Evolutionary conservation across 2,329 filamentous ascomycete genomes (phyloP), one percentile per base, ranked within the genome.

Genomic region (Fusarium staphyleae): DNA sequence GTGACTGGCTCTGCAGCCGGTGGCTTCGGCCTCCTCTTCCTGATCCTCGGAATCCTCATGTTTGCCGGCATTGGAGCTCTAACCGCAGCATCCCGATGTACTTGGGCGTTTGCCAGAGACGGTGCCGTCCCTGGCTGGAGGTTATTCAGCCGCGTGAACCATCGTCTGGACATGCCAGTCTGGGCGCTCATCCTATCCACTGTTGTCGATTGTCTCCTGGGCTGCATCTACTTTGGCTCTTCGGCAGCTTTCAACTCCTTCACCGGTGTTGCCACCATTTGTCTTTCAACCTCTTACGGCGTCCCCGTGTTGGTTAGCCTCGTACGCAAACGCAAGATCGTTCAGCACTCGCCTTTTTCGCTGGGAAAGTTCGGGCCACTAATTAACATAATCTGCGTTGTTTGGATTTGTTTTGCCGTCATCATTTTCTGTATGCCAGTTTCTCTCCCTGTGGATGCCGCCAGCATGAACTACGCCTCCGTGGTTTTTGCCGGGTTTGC

Each of bases 231-330:
- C 75, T 91, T 93, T 60, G 90, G 90, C 9, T 89, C 86, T 1
- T 82, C 84, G 0, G 87, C 88, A 0, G 90, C 90, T 0, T 93
- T 93, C 76, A 89, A 88, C 77, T 87, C 85, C 9, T 92, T 93
- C 72, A 92, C 89, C 0, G 88, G 89, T 22, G 88, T 91, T 1
- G 89, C 89, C 1, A 92, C 89, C 4, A 91, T 93, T 69, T 91
- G 88, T 60, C 81, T 93, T 0, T 88, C 85, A 0, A 85, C 86
- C 4, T 90, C 87, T 0, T 93, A 93, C 70, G 88, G 87, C 12
- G 79, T 91, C 13, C 90, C 90, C 0, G 90, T 93, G 48, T 74
- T 91, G 10, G 86, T 93, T 52, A 88, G 81, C 10, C 74, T 93
- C 3, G 63, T 91, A 1, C 83, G 87, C 13, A 81, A 86, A 9